These are phyloP conservation scores for Lasiosphaeria miniovina DNA, from an alignment of 495 filamentous ascomycete genomes.

Conservation along the genomic window DNA sequence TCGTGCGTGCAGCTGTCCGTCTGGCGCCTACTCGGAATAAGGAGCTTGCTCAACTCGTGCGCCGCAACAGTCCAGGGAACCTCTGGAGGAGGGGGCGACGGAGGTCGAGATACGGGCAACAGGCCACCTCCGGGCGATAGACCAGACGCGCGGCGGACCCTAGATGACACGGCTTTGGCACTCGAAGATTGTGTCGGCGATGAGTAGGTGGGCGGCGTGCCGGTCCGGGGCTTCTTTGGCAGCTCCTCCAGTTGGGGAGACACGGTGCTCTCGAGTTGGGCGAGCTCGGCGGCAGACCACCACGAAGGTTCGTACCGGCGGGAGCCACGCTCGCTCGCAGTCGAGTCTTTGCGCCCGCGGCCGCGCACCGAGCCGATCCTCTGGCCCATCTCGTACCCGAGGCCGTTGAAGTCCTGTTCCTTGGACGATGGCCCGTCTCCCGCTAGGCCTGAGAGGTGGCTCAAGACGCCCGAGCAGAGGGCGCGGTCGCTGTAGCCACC, in stretches of 20 bases:
- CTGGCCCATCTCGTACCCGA: slow-evolving; percentile 53
- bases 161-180: slow-evolving; percentile 65
- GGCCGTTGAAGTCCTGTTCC: slow-evolving; percentile 38
- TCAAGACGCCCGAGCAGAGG: slow-evolving; percentile 79
- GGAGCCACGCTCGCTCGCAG: slow-evolving; percentile 21
- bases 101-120: slow-evolving; percentile 35
- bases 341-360: slow-evolving; percentile 33
- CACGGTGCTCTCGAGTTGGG: slow-evolving; percentile 53
- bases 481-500: slow-evolving; percentile 94
- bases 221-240: slow-evolving; percentile 51
- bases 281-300: slow-evolving; percentile 71
- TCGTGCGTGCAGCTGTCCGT: slow-evolving; percentile 70
- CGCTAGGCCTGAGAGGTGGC: slow-evolving; percentile 77
- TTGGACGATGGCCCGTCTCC: slow-evolving; percentile 46
- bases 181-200: slow-evolving; percentile 75
- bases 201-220: slow-evolving; percentile 61
- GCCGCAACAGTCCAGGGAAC: slow-evolving; percentile 81
- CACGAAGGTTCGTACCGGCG: slow-evolving; percentile 62
- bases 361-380: slow-evolving; percentile 40
- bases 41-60: slow-evolving; percentile 73
- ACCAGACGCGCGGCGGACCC: slow-evolving; percentile 48
- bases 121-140: slow-evolving; percentile 30
- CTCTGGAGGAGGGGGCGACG: slow-evolving; percentile 67
- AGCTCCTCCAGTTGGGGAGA: slow-evolving; percentile 50
- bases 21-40: slow-evolving; percentile 71